Conservation (phyloP, 306 rosid species). For the Cajanus cajan region DNA sequence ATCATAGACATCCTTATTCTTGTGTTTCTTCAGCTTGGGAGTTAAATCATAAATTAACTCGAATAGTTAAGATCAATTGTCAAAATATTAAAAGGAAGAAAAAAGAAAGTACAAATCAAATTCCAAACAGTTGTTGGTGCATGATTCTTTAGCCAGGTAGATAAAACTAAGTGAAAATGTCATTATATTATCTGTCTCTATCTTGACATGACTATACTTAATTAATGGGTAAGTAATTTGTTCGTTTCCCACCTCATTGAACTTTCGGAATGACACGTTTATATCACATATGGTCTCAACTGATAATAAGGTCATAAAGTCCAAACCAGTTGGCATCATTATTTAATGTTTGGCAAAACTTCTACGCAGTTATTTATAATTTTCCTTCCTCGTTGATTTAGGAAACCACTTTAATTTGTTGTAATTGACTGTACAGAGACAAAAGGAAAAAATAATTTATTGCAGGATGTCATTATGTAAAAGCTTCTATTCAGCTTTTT, state of each 20-base stretch:
- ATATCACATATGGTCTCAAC: background rate
- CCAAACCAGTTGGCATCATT: background rate
- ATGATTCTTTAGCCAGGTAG: constrained; percentile 9
- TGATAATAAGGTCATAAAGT: background rate
- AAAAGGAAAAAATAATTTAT: background rate
- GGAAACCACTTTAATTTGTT: background rate
- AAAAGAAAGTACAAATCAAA: background rate
- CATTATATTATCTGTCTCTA: constrained; percentile 18
- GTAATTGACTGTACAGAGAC: background rate
- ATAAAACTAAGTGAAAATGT: background rate
- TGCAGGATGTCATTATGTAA: background rate
- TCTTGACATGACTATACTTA: constrained; percentile 32
- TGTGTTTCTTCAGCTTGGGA: constrained; percentile 18
- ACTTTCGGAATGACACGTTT: background rate
- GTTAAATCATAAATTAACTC: constrained; percentile 23
- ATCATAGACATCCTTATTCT: constrained; percentile 27
- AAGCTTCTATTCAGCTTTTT: constrained; percentile 23
- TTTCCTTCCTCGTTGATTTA: background rate
- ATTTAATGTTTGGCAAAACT: background rate
- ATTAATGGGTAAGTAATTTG: constrained; percentile 14
- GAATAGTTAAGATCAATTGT: background rate
- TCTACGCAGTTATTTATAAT: background rate
- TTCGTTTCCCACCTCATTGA: constrained; percentile 10
- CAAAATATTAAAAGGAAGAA: background rate
- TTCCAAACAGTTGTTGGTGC: background rate